Evolutionary conservation across 176 grass and related monocot species (phyloP).

Genomic region (Themeda triandra): DNA sequence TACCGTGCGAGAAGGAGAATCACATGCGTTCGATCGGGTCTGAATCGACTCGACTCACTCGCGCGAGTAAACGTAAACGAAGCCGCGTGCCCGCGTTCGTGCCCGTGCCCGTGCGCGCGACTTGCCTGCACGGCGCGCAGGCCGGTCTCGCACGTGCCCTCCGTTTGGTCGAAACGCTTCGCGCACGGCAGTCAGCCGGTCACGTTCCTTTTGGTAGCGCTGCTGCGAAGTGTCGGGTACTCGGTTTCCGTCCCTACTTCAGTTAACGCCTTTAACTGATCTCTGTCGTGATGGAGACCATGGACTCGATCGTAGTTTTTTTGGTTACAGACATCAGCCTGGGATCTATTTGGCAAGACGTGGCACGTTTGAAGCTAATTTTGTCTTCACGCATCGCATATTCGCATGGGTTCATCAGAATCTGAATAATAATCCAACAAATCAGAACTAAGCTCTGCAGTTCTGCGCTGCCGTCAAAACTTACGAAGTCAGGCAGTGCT

Average conservation of each 20-base stretch:
- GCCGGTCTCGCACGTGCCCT: background rate
- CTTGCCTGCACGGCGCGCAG: background rate
- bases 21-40: background rate
- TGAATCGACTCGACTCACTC: background rate
- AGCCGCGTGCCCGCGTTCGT: background rate
- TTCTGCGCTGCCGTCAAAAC: background rate
- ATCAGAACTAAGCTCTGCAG: too few species aligned
- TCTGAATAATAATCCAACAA: too few species aligned
- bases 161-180: background rate
- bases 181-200: background rate
- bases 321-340: too few species aligned
- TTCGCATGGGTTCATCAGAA: too few species aligned
- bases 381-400: background rate
- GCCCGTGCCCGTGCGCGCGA: background rate
- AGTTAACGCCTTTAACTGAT: background rate
- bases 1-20: background rate
- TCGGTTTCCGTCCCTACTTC: background rate
- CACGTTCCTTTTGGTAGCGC: background rate
- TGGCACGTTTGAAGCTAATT: background rate
- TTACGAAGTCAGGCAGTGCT: background rate
- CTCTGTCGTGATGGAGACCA: background rate
- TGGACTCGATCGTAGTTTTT: too few species aligned
- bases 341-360: too few species aligned
- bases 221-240: background rate
- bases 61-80: background rate